These are phyloP conservation scores for Platanthera zijinensis DNA, from an alignment of 106 monocot species.

Conservation along the genomic window DNA sequence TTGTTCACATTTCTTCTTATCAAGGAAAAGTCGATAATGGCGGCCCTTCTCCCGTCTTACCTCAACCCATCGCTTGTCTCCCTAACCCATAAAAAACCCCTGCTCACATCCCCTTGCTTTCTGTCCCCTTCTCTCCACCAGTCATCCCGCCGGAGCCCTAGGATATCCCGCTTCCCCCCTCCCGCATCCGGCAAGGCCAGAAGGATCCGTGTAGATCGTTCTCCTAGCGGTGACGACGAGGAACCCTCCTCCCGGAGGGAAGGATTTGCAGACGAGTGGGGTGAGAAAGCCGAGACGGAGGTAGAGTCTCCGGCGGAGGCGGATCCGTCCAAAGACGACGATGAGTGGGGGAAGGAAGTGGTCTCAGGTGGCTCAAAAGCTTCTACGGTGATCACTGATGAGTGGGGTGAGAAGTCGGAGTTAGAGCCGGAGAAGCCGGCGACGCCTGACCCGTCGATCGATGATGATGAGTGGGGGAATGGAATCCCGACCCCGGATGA, in stretches of 20 bases:
- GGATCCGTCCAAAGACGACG: slow-evolving; percentile 13
- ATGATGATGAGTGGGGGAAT: slow-evolving; percentile 7
- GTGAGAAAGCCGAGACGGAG: slow-evolving; percentile 20
- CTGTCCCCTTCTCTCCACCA: slow-evolving; percentile 1
- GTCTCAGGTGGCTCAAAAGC: not conserved
- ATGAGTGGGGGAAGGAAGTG: slow-evolving; percentile 14
- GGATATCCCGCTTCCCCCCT: not conserved
- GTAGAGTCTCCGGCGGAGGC: not conserved
- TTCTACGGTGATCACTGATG: slow-evolving; percentile 25
- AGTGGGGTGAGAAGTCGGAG: slow-evolving; percentile 39
- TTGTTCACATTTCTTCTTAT: not conserved
- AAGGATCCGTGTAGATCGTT: slow-evolving; percentile 5
- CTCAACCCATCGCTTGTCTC: not conserved
- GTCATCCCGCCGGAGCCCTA: slow-evolving; percentile 2
- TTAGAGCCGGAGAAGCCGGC: slow-evolving; percentile 19
- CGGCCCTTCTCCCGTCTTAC: slow-evolving; percentile 6
- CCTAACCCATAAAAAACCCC: not conserved
- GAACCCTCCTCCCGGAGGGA: not conserved
- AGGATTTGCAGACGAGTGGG: slow-evolving; percentile 17
- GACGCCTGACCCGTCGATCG: not conserved
- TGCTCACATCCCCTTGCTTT: not conserved
- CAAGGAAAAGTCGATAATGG: slow-evolving; percentile 3
- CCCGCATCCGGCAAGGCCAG: not conserved
- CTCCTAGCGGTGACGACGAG: not conserved
- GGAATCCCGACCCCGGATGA: slow-evolving; percentile 4